These are phyloP conservation scores for Quercus wislizeni DNA, from an alignment of 306 rosid genomes.

Conservation along the genomic window DNA sequence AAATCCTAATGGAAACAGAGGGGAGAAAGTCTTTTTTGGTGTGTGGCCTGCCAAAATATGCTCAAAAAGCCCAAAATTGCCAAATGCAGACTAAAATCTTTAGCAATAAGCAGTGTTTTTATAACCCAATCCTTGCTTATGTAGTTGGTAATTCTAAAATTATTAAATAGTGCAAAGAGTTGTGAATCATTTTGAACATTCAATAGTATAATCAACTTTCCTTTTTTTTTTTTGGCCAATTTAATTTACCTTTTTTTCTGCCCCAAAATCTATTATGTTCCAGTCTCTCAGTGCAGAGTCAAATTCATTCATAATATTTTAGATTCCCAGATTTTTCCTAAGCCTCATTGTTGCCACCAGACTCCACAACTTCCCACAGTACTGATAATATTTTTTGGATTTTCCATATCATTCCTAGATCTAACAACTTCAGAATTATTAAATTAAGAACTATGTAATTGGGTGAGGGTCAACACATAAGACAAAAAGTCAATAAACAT, in stretches of 20 bases:
- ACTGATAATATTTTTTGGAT: background rate
- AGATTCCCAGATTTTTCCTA: background rate
- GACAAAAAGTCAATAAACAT: background rate
- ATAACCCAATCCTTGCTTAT: no score
- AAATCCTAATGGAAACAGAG: no score
- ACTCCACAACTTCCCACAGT: background rate
- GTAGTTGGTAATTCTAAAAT: no score
- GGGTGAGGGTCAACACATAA: background rate
- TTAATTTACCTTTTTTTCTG: background rate
- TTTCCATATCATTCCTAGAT: background rate
- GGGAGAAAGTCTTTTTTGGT: no score
- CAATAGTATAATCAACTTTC: background rate
- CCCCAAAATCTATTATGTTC: background rate
- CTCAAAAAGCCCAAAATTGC: no score
- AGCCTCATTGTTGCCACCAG: background rate
- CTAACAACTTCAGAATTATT: background rate
- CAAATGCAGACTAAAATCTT: no score
- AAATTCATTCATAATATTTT: background rate
- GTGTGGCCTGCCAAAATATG: no score
- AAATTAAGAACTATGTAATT: background rate
- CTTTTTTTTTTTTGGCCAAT: background rate
- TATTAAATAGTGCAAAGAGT: background rate
- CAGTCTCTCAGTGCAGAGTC: no score
- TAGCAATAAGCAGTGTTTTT: no score
- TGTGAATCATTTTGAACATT: background rate